These are phyloP conservation scores for Phytophthora cryptogea DNA, from an alignment of 352 stramenopile genomes.

Conservation along the genomic window DNA sequence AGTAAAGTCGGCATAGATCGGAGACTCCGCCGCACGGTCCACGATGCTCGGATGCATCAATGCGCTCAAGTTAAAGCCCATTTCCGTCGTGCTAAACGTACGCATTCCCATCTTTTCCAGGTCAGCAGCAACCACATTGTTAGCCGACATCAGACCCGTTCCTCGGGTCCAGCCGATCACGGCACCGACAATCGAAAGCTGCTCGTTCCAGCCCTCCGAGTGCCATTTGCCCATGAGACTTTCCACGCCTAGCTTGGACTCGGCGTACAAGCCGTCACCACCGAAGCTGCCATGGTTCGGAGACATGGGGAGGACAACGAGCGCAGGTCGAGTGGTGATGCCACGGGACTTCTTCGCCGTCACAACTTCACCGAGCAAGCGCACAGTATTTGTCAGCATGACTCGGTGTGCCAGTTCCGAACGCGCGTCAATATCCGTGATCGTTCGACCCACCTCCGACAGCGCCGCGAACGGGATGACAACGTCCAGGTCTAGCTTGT, in stretches of 20 bases:
- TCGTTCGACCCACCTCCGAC: conserved; percentile 77
- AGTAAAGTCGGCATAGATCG: conserved; percentile 81
- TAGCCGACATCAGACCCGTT: conserved; percentile 86
- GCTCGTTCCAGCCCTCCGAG: conserved; percentile 85
- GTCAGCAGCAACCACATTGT: conserved; percentile 83
- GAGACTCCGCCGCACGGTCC: conserved; percentile 66
- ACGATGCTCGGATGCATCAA: conserved; percentile 84
- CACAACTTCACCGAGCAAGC: conserved; percentile 80
- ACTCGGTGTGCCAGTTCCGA: conserved; percentile 86
- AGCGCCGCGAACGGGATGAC: conserved; percentile 88
- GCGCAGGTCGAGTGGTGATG: conserved; percentile 74
- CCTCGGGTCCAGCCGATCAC: conserved; percentile 90
- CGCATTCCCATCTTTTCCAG: conserved; percentile 83
- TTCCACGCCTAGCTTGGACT: conserved; percentile 89
- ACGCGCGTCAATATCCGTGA: conserved; percentile 75
- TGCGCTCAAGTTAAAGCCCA: conserved; percentile 88
- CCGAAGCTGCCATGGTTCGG: conserved; percentile 90
- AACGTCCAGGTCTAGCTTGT: conserved; percentile 86
- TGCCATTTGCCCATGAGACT: conserved; percentile 88
- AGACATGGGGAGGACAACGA: conserved; percentile 80
- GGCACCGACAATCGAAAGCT: conserved; percentile 81
- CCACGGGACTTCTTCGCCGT: conserved; percentile 75
- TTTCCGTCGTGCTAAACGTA: conserved; percentile 89
- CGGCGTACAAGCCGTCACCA: conserved; percentile 85
- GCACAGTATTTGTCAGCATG: conserved; percentile 90